Evolutionary conservation across 2,329 filamentous ascomycete species (phyloP).

Genomic region (Fonsecaea pedrosoi): DNA sequence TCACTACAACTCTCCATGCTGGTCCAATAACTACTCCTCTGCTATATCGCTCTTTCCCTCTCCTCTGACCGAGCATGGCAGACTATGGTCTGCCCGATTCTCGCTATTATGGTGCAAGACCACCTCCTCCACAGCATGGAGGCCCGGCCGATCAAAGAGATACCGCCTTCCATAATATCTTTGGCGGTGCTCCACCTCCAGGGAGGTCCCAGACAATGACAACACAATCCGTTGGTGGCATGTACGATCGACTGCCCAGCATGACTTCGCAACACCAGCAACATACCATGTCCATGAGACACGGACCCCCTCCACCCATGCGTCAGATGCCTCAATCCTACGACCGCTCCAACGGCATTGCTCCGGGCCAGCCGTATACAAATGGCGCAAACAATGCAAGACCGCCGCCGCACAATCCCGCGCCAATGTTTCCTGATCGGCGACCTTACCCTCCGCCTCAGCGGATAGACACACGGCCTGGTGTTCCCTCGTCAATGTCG

Average conservation of each 20-base stretch:
- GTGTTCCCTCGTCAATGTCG: conserved; percentile 45
- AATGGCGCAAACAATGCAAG: conserved; percentile 32
- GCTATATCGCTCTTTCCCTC: conserved; percentile 33
- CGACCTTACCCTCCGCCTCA: conserved; percentile 75
- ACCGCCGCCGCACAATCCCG: conserved; percentile 59
- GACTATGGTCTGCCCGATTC: conserved; percentile 69
- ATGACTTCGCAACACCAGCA: conserved; percentile 64
- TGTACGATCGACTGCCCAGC: conserved; percentile 76
- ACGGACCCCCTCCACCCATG: conserved; percentile 50
- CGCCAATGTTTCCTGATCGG: conserved; percentile 67
- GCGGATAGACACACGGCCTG: conserved; percentile 68
- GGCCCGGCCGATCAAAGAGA: conserved; percentile 74
- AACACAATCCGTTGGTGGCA: conserved; percentile 70
- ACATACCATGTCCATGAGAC: conserved; percentile 51
- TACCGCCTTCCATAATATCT: conserved; percentile 95
- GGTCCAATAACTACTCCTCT: conserved; percentile 24
- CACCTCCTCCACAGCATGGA: conserved; percentile 57
- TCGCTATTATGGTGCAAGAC: conserved; percentile 60
- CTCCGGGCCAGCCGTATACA: conserved; percentile 44
- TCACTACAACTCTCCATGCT: conserved; percentile 26
- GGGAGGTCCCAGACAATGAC: conserved; percentile 97
- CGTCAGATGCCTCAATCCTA: conserved; percentile 56
- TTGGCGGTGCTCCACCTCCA: conserved; percentile 82
- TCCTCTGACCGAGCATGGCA: conserved; percentile 59
- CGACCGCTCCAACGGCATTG: conserved; percentile 51